These are phyloP conservation scores for Leccinum broughii DNA, from an alignment of 768 basidiomycete species.

Conservation along the genomic window DNA sequence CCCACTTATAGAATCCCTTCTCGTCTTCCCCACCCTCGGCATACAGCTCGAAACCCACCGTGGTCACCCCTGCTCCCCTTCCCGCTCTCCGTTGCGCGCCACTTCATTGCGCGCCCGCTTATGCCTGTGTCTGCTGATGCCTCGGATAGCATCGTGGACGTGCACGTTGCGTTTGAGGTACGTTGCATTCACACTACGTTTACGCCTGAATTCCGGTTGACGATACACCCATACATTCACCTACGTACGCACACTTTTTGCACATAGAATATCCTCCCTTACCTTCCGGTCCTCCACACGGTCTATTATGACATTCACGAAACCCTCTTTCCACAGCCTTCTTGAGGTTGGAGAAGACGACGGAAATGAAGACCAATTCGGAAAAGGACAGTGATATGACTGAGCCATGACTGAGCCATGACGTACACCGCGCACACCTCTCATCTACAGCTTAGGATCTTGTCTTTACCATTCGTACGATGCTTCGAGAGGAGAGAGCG, in stretches of 20 bases:
- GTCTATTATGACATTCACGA: constrained; percentile 65
- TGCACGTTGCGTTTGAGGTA: constrained; percentile 67
- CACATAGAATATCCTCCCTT: constrained; percentile 64
- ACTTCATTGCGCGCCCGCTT: constrained; percentile 36
- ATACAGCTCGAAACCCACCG: constrained; percentile 73
- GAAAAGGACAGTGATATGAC: background rate
- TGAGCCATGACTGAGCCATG: background rate
- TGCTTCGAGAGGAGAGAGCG: no score
- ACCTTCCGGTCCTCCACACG: constrained; percentile 56
- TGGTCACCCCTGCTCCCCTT: constrained; percentile 44
- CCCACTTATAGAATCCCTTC: constrained; percentile 58
- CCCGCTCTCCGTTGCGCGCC: constrained; percentile 37
- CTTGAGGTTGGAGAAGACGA: background rate
- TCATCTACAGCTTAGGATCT: no score
- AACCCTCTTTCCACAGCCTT: constrained; percentile 28
- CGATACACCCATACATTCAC: background rate
- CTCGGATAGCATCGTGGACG: constrained; percentile 23
- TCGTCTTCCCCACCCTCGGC: constrained; percentile 66
- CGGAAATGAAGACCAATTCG: background rate
- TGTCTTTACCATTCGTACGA: background rate
- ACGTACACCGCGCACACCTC: no score
- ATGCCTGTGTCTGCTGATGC: background rate
- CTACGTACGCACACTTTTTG: no score
- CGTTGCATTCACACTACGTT: background rate
- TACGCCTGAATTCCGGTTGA: background rate